Conservation (phyloP, 306 rosid genomes). For the Cicer yamashitae region DNA sequence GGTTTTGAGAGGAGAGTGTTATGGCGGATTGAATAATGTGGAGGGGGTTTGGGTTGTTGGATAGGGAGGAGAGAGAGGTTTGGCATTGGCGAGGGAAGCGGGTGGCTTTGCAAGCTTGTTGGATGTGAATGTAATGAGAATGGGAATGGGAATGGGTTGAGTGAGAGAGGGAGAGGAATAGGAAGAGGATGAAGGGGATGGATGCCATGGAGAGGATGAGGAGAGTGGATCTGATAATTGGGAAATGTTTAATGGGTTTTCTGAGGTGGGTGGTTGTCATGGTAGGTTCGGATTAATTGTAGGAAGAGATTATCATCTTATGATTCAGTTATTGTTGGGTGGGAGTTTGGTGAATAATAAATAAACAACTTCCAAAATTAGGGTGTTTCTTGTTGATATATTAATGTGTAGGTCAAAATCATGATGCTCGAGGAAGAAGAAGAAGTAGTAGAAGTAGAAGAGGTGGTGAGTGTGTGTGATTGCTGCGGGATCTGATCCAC, state of each 20-base stretch:
- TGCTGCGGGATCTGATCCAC: not conserved
- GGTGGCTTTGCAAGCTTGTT: constrained; percentile 72
- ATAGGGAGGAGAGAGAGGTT: constrained; percentile 47
- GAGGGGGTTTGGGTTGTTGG: constrained; percentile 46
- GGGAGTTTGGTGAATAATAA: not conserved
- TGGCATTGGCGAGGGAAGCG: constrained; percentile 73
- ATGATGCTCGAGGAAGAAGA: not conserved
- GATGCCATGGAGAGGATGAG: constrained; percentile 66
- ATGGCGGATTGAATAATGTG: constrained; percentile 59
- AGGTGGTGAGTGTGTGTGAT: not conserved
- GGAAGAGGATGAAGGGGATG: constrained; percentile 41
- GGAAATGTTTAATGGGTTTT: constrained; percentile 26
- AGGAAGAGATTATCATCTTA: not conserved
- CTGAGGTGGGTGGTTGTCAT: constrained; percentile 34
- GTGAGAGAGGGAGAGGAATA: constrained; percentile 6
- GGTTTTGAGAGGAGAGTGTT: constrained; percentile 51
- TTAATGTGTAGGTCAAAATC: not conserved
- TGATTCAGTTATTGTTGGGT: constrained; percentile 1
- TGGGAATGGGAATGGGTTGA: constrained; percentile 9
- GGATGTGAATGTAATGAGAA: constrained; percentile 51
- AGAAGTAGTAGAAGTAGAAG: not conserved
- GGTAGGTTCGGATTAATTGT: constrained; percentile 31
- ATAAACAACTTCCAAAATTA: not conserved
- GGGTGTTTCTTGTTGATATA: not conserved
- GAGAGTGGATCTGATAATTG: constrained; percentile 43